Evolutionary conservation across 495 filamentous ascomycete genomes (phyloP), one percentile per base, ranked within the genome.

Genomic region (Penicillium lagena): DNA sequence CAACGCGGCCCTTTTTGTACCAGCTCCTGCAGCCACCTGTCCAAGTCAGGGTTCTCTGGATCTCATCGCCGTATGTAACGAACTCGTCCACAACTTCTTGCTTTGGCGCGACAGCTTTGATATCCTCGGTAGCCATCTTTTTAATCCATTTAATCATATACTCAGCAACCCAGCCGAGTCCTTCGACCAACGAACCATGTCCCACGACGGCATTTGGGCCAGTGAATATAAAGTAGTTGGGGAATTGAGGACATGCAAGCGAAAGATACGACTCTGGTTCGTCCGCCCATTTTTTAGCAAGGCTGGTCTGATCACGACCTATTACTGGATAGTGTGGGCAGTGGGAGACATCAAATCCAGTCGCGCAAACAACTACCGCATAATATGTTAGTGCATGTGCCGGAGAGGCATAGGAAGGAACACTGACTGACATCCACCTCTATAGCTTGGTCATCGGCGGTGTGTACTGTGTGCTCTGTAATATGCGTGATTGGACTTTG

Each of bases 121-220:
- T 73, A 42, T 73, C 62, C 46, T 75, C 67, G 2, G 68, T 62
- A 1, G 66, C 55, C 12, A 72, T 63, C 47, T 73, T 70, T 39
- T 64, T 60, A 31, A 74, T 58, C 63, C 68, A 66, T 52, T 63
- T 82, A 72, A 49, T 74, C 66, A 41, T 82, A 65, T 50, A 76
- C 43, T 73, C 70, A 7, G 54, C 56, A 10, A 67, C 68, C 56
- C 66, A 68, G 46, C 80, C 74, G 11, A 81, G 62, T 35, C 70
- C 67, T 33, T 76, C 53, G 1, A 69, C 62, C 0, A 75, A 52
- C 7, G 70, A 71, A 0, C 68, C 70, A 32, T 63, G 60, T 7
- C 52, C 54, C 1, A 61, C 60, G 6, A 66, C 59, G 2, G 46
- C 55, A 51, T 75, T 67, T 1, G 66, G 67, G 4, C 67, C 67